These are phyloP conservation scores for Lenzites betulinus DNA, from an alignment of 768 basidiomycete genomes.

Conservation along the genomic window DNA sequence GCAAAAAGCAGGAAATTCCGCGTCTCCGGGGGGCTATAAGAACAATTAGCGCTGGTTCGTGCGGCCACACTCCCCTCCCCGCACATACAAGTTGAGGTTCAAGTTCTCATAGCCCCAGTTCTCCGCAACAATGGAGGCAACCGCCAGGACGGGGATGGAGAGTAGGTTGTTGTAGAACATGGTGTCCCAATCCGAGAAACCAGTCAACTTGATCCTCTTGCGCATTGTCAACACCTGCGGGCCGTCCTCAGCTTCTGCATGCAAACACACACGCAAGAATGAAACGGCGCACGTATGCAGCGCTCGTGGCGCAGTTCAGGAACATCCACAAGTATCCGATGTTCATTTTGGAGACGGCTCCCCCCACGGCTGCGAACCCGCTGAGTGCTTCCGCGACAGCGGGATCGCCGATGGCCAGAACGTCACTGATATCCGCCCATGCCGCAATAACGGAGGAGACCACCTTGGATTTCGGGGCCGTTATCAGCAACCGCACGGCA, in stretches of 20 bases:
- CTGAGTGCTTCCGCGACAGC: constrained; percentile 30
- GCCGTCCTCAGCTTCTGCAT: background rate
- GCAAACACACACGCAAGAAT: background rate
- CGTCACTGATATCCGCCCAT: constrained; percentile 77
- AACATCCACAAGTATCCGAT: constrained; percentile 97
- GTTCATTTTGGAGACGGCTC: constrained; percentile 57
- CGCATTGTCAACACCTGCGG: constrained; percentile 92
- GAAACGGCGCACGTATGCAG: constrained; percentile 72
- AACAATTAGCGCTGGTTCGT: background rate
- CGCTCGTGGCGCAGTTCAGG: constrained; percentile 86
- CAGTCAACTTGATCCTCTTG: constrained; percentile 91
- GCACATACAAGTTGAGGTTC: constrained; percentile 80
- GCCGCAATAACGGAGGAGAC: constrained; percentile 95
- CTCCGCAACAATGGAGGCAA: constrained; percentile 84
- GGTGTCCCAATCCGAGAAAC: constrained; percentile 97
- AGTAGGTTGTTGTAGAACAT: constrained; percentile 99
- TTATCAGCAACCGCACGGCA: background rate
- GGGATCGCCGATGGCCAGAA: constrained; percentile 37
- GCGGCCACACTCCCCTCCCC: background rate
- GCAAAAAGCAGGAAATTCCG: constrained; percentile 79
- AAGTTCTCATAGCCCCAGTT: constrained; percentile 87
- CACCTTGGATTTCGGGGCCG: constrained; percentile 50
- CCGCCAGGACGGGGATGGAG: constrained; percentile 85
- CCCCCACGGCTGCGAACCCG: constrained; percentile 41
- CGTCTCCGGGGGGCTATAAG: constrained; percentile 74